phyloP scores from a whole-genome alignment of 176 grass and related monocot genomes.

The Musa schizocarpa region DNA sequence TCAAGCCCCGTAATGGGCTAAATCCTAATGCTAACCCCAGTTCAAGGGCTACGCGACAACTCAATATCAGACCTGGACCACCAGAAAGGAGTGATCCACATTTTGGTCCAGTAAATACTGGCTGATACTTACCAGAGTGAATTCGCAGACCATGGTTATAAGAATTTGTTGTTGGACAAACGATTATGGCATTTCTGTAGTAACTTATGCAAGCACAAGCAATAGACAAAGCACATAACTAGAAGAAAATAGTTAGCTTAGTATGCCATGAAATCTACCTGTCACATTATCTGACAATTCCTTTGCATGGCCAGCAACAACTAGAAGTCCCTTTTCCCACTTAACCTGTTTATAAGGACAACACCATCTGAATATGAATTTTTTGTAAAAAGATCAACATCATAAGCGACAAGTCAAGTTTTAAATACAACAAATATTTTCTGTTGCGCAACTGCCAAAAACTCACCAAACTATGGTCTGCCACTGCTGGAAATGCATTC shows the following conservation, averaged over 20 bases:
- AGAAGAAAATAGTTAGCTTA: too few species aligned
- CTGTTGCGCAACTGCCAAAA: not conserved
- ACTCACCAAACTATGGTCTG: constrained; percentile 78
- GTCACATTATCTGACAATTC: constrained; percentile 52
- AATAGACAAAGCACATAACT: not conserved
- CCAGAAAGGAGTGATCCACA: too few species aligned
- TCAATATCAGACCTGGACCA: too few species aligned
- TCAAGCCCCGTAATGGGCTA: too few species aligned
- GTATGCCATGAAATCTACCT: constrained; percentile 29
- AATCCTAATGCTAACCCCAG: too few species aligned
- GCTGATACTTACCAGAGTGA: too few species aligned
- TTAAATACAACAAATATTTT: constrained; percentile 1
- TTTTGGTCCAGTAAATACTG: too few species aligned
- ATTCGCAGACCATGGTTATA: too few species aligned
- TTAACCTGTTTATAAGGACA: constrained; percentile 41
- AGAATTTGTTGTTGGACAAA: not conserved
- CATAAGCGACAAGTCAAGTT: not conserved
- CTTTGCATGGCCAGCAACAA: constrained; percentile 70
- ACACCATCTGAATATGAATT: not conserved
- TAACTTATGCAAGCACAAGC: not conserved
- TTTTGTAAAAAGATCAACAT: constrained; percentile 8
- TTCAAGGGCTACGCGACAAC: too few species aligned
- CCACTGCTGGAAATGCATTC: constrained; percentile 47
- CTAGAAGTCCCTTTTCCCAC: constrained; percentile 67
- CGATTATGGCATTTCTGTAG: not conserved